These are phyloP conservation scores for Trichoderma endophyticum DNA, from an alignment of 2,329 filamentous ascomycete species.

Conservation along the genomic window DNA sequence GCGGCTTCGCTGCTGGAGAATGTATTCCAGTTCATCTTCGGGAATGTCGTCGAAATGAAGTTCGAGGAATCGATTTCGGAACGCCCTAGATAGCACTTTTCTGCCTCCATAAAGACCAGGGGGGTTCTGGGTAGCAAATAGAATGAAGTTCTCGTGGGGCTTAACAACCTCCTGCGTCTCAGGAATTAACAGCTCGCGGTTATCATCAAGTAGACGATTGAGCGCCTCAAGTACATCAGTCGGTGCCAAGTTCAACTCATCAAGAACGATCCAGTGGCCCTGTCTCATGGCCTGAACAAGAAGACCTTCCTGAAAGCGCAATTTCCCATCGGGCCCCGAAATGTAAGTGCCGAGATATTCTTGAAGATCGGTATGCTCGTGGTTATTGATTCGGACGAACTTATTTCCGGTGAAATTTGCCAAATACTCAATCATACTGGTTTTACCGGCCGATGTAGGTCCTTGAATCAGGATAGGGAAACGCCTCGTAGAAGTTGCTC, in stretches of 20 bases:
- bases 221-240: slow-evolving; percentile 96
- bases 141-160: slow-evolving; percentile 92
- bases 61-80: slow-evolving; percentile 94
- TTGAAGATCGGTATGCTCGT: slow-evolving; percentile 97
- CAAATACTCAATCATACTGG: slow-evolving; percentile 98
- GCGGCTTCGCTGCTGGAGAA: slow-evolving; percentile 82
- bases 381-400: slow-evolving; percentile 98
- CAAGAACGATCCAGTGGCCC: slow-evolving; percentile 96
- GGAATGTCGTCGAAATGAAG: slow-evolving; percentile 98
- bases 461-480: slow-evolving; percentile 96
- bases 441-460: slow-evolving; percentile 95
- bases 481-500: slow-evolving; percentile 84
- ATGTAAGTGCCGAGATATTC: slow-evolving; percentile 96
- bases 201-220: slow-evolving; percentile 93
- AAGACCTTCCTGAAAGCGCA: slow-evolving; percentile 89
- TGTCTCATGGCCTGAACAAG: slow-evolving; percentile 88
- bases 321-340: slow-evolving; percentile 76
- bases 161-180: slow-evolving; percentile 93
- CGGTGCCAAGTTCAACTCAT: slow-evolving; percentile 94
- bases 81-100: slow-evolving; percentile 89
- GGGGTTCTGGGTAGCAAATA: slow-evolving; percentile 97
- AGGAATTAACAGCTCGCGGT: slow-evolving; percentile 89
- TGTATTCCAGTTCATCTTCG: slow-evolving; percentile 86
- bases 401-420: slow-evolving; percentile 96
- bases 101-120: slow-evolving; percentile 92